These are phyloP conservation scores for Rheum nobile DNA, from an alignment of 148 eudicot genomes.

Conservation along the genomic window DNA sequence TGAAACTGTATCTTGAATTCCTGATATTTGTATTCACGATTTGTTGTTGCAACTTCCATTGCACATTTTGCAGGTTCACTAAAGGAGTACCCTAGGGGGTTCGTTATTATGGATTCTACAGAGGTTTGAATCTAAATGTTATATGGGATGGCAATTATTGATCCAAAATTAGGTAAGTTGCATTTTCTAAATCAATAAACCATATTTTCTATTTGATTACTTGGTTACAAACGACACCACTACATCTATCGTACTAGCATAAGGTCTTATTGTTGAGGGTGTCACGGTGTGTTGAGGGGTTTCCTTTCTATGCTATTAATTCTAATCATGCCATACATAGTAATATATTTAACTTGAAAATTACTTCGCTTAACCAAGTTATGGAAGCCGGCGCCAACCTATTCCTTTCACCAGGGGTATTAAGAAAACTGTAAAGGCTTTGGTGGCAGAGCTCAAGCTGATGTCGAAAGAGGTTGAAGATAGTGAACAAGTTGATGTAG, in stretches of 20 bases:
- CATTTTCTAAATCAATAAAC: too few species aligned
- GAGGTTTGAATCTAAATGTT: too few species aligned
- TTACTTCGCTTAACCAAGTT: slow-evolving; percentile 31
- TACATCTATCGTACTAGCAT: slow-evolving; percentile 66
- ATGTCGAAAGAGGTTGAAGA: slow-evolving; percentile 61
- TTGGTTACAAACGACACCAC: slow-evolving; percentile 74
- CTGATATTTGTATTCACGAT: too few species aligned
- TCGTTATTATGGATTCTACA: too few species aligned
- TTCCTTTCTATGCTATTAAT: background rate
- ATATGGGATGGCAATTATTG: too few species aligned
- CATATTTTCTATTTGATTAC: too few species aligned
- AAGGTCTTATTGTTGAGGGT: slow-evolving; percentile 64
- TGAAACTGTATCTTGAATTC: too few species aligned
- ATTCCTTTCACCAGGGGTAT: slow-evolving; percentile 82
- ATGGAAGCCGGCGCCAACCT: slow-evolving; percentile 97
- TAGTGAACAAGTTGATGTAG: slow-evolving; percentile 87
- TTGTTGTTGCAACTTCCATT: too few species aligned
- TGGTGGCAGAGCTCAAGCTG: slow-evolving; percentile 45
- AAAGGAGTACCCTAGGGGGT: too few species aligned
- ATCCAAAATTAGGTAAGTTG: too few species aligned
- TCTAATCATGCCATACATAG: background rate
- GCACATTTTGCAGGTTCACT: too few species aligned
- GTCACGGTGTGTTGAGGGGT: slow-evolving; percentile 35
- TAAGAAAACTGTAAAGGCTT: slow-evolving; percentile 65
- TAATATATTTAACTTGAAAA: background rate